A percentile compares a stretch with the other conserved stretches of the same genome.
Evolutionary conservation across 2,329 filamentous ascomycete species (phyloP).

Genomic region (Alternaria triticimaculans): DNA sequence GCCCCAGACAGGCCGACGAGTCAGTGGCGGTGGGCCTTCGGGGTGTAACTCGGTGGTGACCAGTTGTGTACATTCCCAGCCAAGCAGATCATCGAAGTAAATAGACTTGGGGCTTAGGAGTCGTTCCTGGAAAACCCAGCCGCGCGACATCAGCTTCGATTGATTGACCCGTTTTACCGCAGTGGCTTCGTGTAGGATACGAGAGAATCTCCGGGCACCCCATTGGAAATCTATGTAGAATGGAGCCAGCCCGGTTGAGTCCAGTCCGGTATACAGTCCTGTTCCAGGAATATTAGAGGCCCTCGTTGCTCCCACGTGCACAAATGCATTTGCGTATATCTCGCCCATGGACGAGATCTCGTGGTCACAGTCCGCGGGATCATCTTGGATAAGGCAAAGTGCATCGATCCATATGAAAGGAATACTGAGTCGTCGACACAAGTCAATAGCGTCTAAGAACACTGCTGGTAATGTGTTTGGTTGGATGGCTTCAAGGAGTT

Average conservation of each 20-base stretch:
- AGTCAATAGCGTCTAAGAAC: neutral
- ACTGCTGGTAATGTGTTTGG: neutral
- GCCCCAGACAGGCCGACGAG: too few relatives aligned
- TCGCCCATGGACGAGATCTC: neutral
- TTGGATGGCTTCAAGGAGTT: rapidly evolving
- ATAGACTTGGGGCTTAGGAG: neutral
- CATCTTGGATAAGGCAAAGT: neutral
- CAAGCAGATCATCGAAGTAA: neutral
- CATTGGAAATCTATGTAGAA: neutral
- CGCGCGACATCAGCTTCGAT: neutral
- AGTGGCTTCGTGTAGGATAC: neutral
- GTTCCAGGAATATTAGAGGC: too few relatives aligned
- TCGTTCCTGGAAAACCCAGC: neutral
- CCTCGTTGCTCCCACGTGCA: neutral
- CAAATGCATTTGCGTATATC: neutral
- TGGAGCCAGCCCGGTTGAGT: neutral
- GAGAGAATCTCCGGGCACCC: neutral
- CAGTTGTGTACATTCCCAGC: neutral
- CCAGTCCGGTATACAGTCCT: rapidly evolving
- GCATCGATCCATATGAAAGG: neutral
- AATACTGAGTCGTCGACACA: neutral
- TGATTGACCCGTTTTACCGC: neutral
- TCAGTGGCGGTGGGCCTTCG: too few relatives aligned
- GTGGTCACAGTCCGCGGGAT: neutral
- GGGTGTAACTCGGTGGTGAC: neutral